Percentiles rank a stretch among this genome's conserved stretches.
These are phyloP conservation scores for Leishmania tarentolae DNA, from an alignment of 208 protist species.

Conservation along the genomic window DNA sequence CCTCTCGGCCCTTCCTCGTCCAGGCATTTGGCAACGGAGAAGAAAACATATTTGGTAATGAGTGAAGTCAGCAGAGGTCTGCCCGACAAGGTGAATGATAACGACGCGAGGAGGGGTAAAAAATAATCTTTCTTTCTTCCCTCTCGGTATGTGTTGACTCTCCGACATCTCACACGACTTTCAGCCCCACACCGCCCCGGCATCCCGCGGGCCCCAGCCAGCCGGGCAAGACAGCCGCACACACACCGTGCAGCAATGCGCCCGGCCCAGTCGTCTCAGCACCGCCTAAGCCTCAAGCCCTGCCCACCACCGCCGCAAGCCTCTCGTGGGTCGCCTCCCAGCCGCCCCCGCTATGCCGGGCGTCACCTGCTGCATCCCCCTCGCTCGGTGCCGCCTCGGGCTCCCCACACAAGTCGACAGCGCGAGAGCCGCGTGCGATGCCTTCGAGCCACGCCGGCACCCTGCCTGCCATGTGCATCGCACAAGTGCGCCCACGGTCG, in stretches of 20 bases:
- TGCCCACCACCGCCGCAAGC: background rate
- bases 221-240: background rate
- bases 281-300: background rate
- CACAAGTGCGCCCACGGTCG: background rate
- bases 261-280: background rate
- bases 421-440: background rate
- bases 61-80: background rate
- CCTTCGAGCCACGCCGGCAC: background rate
- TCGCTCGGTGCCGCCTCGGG: too few relatives aligned
- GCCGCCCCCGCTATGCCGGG: background rate
- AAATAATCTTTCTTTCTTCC: background rate
- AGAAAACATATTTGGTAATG: background rate
- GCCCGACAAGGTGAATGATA: background rate
- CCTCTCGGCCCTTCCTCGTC: background rate
- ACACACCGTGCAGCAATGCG: background rate
- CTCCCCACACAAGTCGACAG: background rate
- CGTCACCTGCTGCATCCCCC: background rate
- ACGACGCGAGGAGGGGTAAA: background rate
- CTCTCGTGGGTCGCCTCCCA: background rate
- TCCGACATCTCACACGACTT: background rate
- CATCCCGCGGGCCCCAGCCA: background rate
- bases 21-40: background rate
- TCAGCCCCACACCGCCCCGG: background rate
- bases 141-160: background rate
- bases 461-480: background rate